These are phyloP conservation scores for Pezicula radicicola DNA, from an alignment of 2,329 filamentous ascomycete genomes.

Conservation along the genomic window DNA sequence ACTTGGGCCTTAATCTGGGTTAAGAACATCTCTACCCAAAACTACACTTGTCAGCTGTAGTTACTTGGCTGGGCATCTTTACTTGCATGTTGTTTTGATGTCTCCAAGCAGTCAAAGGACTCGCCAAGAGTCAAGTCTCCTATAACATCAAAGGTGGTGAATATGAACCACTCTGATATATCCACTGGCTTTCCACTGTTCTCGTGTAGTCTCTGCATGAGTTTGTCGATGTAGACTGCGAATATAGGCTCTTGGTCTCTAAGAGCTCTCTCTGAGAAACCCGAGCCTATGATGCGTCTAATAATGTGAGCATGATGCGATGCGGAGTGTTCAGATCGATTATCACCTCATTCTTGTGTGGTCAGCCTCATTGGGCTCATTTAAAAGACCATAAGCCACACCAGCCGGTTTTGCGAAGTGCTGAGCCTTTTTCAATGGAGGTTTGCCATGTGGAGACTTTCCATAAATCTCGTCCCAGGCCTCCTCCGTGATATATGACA, in stretches of 20 bases:
- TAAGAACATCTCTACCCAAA: constrained; percentile 26
- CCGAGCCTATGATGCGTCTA: constrained; percentile 30
- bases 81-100: constrained; percentile 10
- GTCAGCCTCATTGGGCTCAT: background rate
- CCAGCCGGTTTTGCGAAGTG: background rate
- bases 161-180: constrained; percentile 12
- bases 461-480: constrained; percentile 10
- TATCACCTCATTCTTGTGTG: constrained; percentile 10
- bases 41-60: background rate
- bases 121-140: constrained; percentile 37
- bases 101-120: constrained; percentile 37
- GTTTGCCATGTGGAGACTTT: background rate
- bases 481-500: constrained; percentile 5
- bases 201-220: constrained; percentile 29
- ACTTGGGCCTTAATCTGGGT: constrained; percentile 17
- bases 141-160: constrained; percentile 37
- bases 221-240: constrained; percentile 32
- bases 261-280: constrained; percentile 38
- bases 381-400: background rate
- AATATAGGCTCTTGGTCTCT: constrained; percentile 39
- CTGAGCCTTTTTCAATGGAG: constrained; percentile 6
- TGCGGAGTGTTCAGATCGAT: background rate
- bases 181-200: constrained; percentile 6
- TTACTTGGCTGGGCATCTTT: background rate
- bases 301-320: background rate